Conservation (phyloP, 257 asterid species). For the Apocynum venetum region DNA sequence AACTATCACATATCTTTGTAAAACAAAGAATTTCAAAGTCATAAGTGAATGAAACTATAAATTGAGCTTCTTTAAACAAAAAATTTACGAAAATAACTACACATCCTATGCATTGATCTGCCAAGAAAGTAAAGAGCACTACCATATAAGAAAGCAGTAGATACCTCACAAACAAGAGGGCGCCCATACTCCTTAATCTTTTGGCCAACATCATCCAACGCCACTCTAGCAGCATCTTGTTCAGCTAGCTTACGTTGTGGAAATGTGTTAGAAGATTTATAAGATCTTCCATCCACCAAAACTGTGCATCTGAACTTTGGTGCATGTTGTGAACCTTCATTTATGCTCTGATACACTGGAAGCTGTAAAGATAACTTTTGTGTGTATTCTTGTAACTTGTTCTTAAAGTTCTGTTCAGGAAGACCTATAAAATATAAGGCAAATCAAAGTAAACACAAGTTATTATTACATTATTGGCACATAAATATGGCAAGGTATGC, state of each 20-base stretch:
- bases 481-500: background rate
- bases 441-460: background rate
- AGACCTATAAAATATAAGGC: slow-evolving; percentile 5
- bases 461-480: too few species aligned
- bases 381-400: slow-evolving; percentile 27
- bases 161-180: slow-evolving; percentile 37
- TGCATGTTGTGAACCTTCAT: slow-evolving; percentile 27
- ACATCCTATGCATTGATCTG: background rate
- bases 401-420: slow-evolving; percentile 17
- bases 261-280: slow-evolving; percentile 29
- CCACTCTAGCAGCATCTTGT: slow-evolving; percentile 49
- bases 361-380: slow-evolving; percentile 10
- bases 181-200: slow-evolving; percentile 38
- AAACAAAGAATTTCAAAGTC: background rate
- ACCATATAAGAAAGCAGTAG: background rate
- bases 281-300: slow-evolving; percentile 37
- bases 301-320: slow-evolving; percentile 37
- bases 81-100: background rate
- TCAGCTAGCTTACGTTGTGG: slow-evolving; percentile 39
- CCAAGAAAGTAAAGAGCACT: background rate
- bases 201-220: slow-evolving; percentile 29
- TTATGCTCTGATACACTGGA: slow-evolving; percentile 23
- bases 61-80: background rate
- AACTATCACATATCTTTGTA: background rate
- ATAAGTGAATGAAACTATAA: background rate